Percentiles rank a stretch among this genome's conserved stretches.
Conservation (phyloP, 495 filamentous ascomycete genomes). For the Apodospora peruviana region DNA sequence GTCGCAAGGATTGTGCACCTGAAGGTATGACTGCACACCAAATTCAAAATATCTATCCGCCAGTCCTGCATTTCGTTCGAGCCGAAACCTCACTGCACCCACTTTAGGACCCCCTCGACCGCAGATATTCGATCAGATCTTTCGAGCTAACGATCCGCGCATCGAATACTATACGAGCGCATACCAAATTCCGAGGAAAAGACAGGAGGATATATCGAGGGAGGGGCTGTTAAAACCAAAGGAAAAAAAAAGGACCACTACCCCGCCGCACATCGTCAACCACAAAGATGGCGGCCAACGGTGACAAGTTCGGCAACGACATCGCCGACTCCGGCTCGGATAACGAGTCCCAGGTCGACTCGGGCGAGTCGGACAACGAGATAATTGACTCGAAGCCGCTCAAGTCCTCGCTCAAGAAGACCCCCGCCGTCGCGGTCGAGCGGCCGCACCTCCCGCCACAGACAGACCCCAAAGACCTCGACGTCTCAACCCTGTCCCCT, state of each 20-base stretch:
- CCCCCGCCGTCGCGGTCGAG: constrained; percentile 32
- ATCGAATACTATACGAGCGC: neutral
- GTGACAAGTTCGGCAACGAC: constrained; percentile 44
- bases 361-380: constrained; percentile 33
- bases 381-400: constrained; percentile 34
- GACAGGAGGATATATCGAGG: neutral
- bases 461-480: constrained; percentile 80
- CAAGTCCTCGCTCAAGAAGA: constrained; percentile 45
- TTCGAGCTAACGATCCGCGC: too few species aligned
- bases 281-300: constrained; percentile 39
- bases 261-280: constrained; percentile 17
- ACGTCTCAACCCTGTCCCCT: constrained; percentile 70
- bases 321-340: constrained; percentile 42
- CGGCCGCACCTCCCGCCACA: constrained; percentile 70
- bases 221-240: neutral
- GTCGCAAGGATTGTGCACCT: constrained; percentile 18
- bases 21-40: constrained; percentile 25
- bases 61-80: constrained; percentile 8
- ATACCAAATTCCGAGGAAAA: neutral
- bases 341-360: constrained; percentile 38
- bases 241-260: constrained; percentile 1
- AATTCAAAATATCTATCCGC: constrained; percentile 26
- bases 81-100: constrained; percentile 5
- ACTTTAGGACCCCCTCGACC: neutral
- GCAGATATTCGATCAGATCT: too few species aligned